Conservation (phyloP, 768 basidiomycete genomes). For the Panellus pusillus region DNA sequence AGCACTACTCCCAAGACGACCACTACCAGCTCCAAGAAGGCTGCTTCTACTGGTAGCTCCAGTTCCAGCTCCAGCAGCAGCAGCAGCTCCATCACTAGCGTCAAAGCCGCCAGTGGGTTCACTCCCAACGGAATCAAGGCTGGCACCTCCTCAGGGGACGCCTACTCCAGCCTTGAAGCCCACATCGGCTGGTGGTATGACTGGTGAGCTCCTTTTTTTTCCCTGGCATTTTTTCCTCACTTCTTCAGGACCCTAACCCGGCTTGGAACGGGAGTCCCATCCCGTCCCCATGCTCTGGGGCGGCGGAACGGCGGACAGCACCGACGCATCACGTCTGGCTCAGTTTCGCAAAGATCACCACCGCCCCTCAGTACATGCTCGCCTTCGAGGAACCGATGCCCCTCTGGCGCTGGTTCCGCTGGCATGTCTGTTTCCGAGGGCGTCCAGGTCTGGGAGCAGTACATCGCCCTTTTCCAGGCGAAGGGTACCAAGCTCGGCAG, state of each 20-base stretch:
- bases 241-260: conserved; percentile 36
- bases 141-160: conserved; percentile 47
- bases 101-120: conserved; percentile 24
- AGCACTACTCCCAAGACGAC: background rate
- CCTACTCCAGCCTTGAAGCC: conserved; percentile 37
- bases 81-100: conserved; percentile 2
- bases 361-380: conserved; percentile 39
- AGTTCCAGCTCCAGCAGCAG: background rate
- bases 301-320: conserved; percentile 37
- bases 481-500: conserved; percentile 43
- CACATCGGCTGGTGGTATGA: conserved; percentile 54
- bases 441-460: conserved; percentile 37
- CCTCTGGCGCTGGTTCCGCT: conserved; percentile 43
- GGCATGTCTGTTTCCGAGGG: conserved; percentile 44
- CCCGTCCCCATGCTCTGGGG: conserved; percentile 52
- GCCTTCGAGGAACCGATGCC: conserved; percentile 49
- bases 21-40: conserved; percentile 1
- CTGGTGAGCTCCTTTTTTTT: conserved; percentile 31
- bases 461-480: conserved; percentile 42
- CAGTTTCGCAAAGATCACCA: conserved; percentile 36
- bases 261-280: conserved; percentile 39
- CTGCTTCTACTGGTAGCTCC: background rate
- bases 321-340: conserved; percentile 39
- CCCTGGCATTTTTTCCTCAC: conserved; percentile 4
- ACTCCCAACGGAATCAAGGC: conserved; percentile 47